phyloP scores from a whole-genome alignment of 1,139 yeast species.

The Maudiozyma humilis region DNA sequence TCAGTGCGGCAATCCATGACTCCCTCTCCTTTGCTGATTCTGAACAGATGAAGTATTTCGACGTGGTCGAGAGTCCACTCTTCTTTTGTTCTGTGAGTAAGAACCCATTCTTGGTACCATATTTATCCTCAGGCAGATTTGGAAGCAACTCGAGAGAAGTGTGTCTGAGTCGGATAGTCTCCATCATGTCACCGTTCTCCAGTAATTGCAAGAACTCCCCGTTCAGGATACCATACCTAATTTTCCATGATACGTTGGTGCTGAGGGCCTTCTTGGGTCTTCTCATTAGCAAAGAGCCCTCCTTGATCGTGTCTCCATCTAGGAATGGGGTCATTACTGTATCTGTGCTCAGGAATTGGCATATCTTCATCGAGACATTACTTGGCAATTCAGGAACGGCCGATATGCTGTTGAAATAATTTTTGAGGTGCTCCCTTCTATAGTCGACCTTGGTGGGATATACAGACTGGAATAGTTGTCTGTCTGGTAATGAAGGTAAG shows the following conservation, averaged over 20 bases:
- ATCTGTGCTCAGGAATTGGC: slow-evolving; percentile 62
- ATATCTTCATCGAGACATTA: slow-evolving; percentile 44
- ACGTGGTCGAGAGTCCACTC: slow-evolving; percentile 46
- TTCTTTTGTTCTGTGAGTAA: slow-evolving; percentile 58
- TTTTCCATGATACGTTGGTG: slow-evolving; percentile 58
- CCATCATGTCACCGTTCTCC: slow-evolving; percentile 51
- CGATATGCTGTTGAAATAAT: slow-evolving; percentile 53
- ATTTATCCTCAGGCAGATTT: slow-evolving; percentile 55
- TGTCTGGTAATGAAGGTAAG: slow-evolving; percentile 60
- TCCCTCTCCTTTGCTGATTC: slow-evolving; percentile 77
- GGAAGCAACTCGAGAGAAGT: slow-evolving; percentile 62
- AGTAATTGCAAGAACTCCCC: slow-evolving; percentile 54
- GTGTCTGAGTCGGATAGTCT: slow-evolving; percentile 48
- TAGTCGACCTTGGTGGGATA: slow-evolving; percentile 60
- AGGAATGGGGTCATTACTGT: slow-evolving; percentile 54
- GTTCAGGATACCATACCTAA: slow-evolving; percentile 64
- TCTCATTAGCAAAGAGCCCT: slow-evolving; percentile 61
- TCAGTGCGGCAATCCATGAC: slow-evolving; percentile 59
- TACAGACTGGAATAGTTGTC: slow-evolving; percentile 44
- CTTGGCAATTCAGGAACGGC: slow-evolving; percentile 56
- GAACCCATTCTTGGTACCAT: slow-evolving; percentile 73
- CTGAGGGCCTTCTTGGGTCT: slow-evolving; percentile 43
- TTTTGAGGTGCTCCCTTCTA: slow-evolving; percentile 48
- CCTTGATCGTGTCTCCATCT: slow-evolving; percentile 49
- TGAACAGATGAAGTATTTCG: slow-evolving; percentile 70